Base-by-base conservation (phyloP, 805 yeast species). In the Teunomyces lycoperdinae region DNA sequence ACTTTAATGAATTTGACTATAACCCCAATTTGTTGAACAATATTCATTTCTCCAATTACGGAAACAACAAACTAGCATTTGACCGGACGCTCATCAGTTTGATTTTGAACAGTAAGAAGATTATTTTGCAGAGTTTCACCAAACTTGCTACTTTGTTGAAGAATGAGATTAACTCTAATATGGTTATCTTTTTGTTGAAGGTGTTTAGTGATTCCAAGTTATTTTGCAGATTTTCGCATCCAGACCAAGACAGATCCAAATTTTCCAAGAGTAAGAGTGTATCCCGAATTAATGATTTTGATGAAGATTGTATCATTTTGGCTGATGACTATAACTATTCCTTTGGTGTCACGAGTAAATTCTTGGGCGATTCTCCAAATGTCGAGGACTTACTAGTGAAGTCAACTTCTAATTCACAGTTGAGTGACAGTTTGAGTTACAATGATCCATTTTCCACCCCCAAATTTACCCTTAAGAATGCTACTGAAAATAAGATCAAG, bases 301-400 rank as follows among this genome's bases (percentile, higher is more conserved):
- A 66, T 38, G 41, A 47, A 3, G 54, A 51, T 26, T 41, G 50
- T 2, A 47, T 67, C 5, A 42, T 79, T 31, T 66, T 83, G 11
- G 73, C 70, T 33, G 80, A 80, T 27, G 78, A 74, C 41, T 75
- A 71, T 50, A 78, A 75, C 14, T 73, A 71, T 56, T 71, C 74
- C 3, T 78, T 68, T 61, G 87, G 87, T 3, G 61, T 81, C 1
- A 74, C 85, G 0, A 78, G 84, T 55, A 79, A 79, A 51, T 67
- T 74, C 24, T 51, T 57, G 5, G 58, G 51, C 10, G 40, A 47
- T 11, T 57, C 63, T 30, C 44, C 54, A 3, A 52, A 58, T 9
- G 61, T 79, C 17, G 74, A 70, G 45, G 75, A 73, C 44, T 55
- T 76, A 30, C 49, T 60, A 33, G 58, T 67, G 28, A 67, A 67